These are phyloP conservation scores for Geranium brycei DNA, from an alignment of 345 rosid species.

Conservation along the genomic window DNA sequence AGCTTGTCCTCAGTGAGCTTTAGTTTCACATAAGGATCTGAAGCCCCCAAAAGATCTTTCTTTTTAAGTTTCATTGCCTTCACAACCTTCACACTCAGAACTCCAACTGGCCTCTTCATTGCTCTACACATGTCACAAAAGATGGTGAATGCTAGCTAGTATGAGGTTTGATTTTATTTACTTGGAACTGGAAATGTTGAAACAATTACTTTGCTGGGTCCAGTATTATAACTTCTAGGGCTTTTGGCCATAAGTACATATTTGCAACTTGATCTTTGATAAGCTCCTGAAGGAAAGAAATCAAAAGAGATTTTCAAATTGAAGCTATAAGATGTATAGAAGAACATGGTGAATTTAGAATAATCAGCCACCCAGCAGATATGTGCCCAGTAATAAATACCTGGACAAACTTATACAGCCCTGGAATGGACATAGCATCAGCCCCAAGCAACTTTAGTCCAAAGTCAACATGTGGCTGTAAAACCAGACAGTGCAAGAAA, in stretches of 20 bases:
- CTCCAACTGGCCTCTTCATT: conserved; percentile 66
- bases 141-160: neutral
- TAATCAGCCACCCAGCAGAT: neutral
- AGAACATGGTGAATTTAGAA: neutral
- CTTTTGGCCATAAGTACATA: conserved; percentile 96
- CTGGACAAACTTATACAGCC: conserved; percentile 67
- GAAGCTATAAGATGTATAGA: neutral
- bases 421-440: conserved; percentile 95
- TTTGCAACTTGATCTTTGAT: conserved; percentile 88
- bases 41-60: conserved; percentile 73
- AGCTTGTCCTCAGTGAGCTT: conserved; percentile 73
- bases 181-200: conserved; percentile 1
- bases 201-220: conserved; percentile 61
- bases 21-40: conserved; percentile 87
- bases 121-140: conserved; percentile 28
- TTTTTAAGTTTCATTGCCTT: conserved; percentile 66
- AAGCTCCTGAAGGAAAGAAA: conserved; percentile 47
- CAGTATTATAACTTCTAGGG: conserved; percentile 59
- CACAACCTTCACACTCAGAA: conserved; percentile 59
- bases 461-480: conserved; percentile 91
- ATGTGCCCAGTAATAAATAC: conserved; percentile 10
- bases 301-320: neutral
- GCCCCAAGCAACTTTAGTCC: conserved; percentile 82
- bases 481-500: conserved; percentile 7
- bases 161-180: neutral